phyloP scores from a whole-genome alignment of 257 asterid species.

The Salvia miltiorrhiza region DNA sequence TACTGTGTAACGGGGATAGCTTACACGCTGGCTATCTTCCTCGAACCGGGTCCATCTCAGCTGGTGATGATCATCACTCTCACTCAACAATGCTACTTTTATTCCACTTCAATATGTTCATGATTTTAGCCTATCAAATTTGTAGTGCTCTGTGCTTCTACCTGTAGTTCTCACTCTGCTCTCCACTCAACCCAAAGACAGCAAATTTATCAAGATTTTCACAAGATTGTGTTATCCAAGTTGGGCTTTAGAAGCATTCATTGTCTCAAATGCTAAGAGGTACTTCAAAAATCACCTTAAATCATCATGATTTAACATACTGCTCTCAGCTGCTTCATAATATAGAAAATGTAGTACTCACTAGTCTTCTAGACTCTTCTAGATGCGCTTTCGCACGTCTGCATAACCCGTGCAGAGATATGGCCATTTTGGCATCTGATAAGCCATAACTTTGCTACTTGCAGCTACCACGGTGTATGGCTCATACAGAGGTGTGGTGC shows the following conservation, averaged over 20 bases:
- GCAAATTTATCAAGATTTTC: constrained; percentile 38
- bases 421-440: background rate
- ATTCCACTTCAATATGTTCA: background rate
- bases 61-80: constrained; percentile 39
- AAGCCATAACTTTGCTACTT: background rate
- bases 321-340: too few relatives aligned
- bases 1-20: constrained; percentile 77
- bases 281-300: constrained; percentile 13
- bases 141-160: constrained; percentile 89
- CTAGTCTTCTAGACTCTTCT: background rate
- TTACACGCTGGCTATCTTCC: constrained; percentile 60
- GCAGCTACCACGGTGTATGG: constrained; percentile 61
- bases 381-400: background rate
- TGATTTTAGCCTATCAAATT: constrained; percentile 1
- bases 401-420: background rate
- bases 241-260: constrained; percentile 95
- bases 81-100: background rate
- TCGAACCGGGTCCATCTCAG: constrained; percentile 78
- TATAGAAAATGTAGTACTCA: too few relatives aligned
- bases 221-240: constrained; percentile 63
- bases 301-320: too few relatives aligned
- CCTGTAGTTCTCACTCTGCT: constrained; percentile 89
- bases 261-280: constrained; percentile 81
- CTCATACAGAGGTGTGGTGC: constrained; percentile 62
- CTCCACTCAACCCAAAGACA: constrained; percentile 69